Evolutionary conservation across 75 land plant genomes (phyloP), one percentile per base, ranked within the genome.

Genomic region (Sequoiadendron giganteum): DNA sequence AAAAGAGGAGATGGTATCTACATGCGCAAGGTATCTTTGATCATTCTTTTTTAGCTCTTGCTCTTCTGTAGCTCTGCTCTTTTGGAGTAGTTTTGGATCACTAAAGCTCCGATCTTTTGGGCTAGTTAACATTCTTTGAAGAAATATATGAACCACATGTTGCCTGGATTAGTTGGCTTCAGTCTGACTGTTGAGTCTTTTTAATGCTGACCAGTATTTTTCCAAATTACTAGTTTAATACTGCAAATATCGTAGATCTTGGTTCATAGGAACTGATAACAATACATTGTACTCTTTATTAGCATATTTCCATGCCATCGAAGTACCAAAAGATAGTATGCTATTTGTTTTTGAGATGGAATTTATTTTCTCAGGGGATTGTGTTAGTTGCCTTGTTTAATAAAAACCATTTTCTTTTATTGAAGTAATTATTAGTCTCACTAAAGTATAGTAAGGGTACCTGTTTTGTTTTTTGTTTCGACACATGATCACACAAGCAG

Each of bases 1-100:
- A 14, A 96, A 96, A 89, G 98, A 96, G 86, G 98, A 96, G 88
- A 92, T 94, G 73, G 87, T 95, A 84, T 91, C 97, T 61, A 91
- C 95, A 16, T 95, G 93, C 79, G 93, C 95, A 85, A 94, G 95
- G 98, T 96, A 89, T 47, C 52, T 42, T 81, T 21, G n/a, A 86
- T 11, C 6, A 15, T 38, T 56, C 77, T 34, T 58, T n/a, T 54
- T 19, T 34, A 52, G 34, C 9, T 70, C 54, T 68, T 68, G 6
- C 30, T 25, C 5, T 68, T 5, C 8, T 25, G 72, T 21, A 10
- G 52, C 52, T 30, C 30, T 68, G 5, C 28, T 68, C 61, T 68
- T 68, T 68, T 68, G 72, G 1, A 68, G 9, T 25, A 68, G 72
- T 68, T 21, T 42, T 52, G 34, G 39, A 34, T 76, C 79, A 14